Evolutionary conservation across 768 basidiomycete genomes (phyloP), one percentile per base, ranked within the genome.

Genomic region (Trametes gibbosa): DNA sequence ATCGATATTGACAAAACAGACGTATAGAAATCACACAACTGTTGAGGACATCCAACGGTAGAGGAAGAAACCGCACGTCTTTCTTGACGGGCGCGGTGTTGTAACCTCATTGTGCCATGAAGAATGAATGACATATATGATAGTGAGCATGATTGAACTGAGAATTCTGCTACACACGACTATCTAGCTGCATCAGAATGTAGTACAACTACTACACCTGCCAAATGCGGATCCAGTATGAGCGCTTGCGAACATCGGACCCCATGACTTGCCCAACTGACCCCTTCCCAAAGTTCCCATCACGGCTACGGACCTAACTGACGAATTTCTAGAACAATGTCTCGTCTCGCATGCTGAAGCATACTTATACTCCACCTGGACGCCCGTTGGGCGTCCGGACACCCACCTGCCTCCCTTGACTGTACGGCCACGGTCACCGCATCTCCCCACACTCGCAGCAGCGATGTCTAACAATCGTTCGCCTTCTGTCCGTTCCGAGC

Each of bases 201-300:
- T 19, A 21, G 29, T 27, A 47, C 47, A 32, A 56, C 55, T 21
- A 56, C 55, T 56, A 56, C 55, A n/a, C 55, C 47, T 56, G 21
- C 55, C 47, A 49, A 21, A 50, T 29, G 0, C 10, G 55, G 55
- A 46, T 51, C 21, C 17, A 21, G 57, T 43, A 47, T 14, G 35
- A 23, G 42, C 57, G 57, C 16, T 29, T 45, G 12, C n/a, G 41
- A n/a, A 13, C 17, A 9, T 32, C 37, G 9, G 56, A n/a, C 57
- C 57, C 50, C 57, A 58, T 58, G 57, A 58, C 50, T 14, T 8
- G 37, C 17, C 57, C 57, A 24, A 51, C 57, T 58, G 57, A 58
- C 57, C 41, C 52, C n/a, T n/a, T n/a, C n/a, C n/a, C n/a, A n/a
- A n/a, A n/a, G n/a, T 32, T 46, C 32, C 55, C 55, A 56, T 56